These are phyloP conservation scores for Neurospora sp. DNA, from an alignment of 495 filamentous ascomycete genomes.

Conservation along the genomic window DNA sequence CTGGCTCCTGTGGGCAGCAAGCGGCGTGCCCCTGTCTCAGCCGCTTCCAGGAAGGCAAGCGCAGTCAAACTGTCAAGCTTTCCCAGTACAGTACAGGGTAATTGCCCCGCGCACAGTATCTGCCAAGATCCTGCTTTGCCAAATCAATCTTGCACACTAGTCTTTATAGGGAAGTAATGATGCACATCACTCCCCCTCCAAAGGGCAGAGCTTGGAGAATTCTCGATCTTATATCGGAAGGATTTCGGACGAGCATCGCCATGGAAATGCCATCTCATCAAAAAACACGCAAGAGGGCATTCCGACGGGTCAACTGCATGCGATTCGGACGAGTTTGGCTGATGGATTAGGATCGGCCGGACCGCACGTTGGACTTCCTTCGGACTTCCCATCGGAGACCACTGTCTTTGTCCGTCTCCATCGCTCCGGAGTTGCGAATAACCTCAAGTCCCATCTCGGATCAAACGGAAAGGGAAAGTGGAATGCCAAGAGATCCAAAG, in stretches of 20 bases:
- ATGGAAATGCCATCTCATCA: not conserved
- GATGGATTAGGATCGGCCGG: not conserved
- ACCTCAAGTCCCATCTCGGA: not conserved
- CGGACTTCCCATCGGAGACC: not conserved
- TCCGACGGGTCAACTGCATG: not conserved
- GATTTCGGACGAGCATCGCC: not conserved
- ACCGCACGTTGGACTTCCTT: not conserved
- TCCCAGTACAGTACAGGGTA: not conserved
- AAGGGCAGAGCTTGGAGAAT: not conserved
- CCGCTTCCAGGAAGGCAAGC: not conserved
- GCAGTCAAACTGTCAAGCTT: not conserved
- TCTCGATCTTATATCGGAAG: not conserved
- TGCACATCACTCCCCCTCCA: not conserved
- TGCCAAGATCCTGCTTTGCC: not conserved
- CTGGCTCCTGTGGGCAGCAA: not conserved
- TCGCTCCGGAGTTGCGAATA: not conserved
- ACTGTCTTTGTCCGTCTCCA: not conserved
- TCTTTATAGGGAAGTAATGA: not conserved
- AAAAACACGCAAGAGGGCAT: not conserved
- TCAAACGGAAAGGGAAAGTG: not conserved
- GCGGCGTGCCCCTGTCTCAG: not conserved
- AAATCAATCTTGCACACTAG: not conserved
- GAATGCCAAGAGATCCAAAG: not conserved
- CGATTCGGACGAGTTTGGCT: not conserved
- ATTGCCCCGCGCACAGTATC: not conserved